Evolutionary conservation across 2,329 filamentous ascomycete species (phyloP).

Genomic region (Tolypocladium ovalisporum): DNA sequence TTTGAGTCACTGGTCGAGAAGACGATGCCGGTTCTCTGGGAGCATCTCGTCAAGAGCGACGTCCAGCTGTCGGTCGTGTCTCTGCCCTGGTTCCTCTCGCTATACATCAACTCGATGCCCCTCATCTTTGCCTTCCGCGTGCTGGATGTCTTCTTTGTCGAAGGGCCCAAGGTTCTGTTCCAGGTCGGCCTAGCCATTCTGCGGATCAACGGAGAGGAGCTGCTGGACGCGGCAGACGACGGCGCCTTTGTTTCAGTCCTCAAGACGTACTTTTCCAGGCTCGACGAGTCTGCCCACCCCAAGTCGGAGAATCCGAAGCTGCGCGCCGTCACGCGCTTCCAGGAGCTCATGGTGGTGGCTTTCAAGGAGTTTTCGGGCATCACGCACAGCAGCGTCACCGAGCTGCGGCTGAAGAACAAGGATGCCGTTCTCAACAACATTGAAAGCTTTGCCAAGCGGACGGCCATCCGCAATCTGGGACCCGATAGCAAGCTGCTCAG

Average conservation of each 20-base stretch:
- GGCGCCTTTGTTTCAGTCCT: conserved; percentile 94
- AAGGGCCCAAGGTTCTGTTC: conserved; percentile 94
- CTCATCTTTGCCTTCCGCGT: conserved; percentile 95
- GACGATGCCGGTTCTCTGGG: conserved; percentile 97
- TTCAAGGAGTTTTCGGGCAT: conserved; percentile 98
- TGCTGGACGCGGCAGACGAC: conserved; percentile 86
- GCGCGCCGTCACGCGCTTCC: conserved; percentile 86
- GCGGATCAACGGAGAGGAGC: conserved; percentile 90
- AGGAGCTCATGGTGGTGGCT: conserved; percentile 97
- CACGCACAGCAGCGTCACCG: conserved; percentile 83
- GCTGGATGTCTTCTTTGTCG: conserved; percentile 94
- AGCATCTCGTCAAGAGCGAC: conserved; percentile 92
- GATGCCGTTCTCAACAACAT: conserved; percentile 90
- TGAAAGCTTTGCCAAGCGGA: conserved; percentile 93
- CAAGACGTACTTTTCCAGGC: conserved; percentile 84
- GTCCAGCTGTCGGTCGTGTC: conserved; percentile 96
- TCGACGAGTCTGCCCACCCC: conserved; percentile 93
- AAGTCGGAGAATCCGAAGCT: conserved; percentile 93
- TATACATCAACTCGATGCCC: conserved; percentile 99
- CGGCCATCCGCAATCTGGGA: conserved; percentile 88
- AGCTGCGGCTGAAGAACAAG: conserved; percentile 85
- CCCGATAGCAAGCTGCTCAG: conserved; percentile 89
- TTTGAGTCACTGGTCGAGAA: conserved; percentile 98
- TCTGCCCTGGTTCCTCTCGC: conserved; percentile 91
- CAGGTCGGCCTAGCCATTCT: conserved; percentile 95